Evolutionary conservation across 148 eudicot genomes (phyloP).

Genomic region (Tetragonia tetragonoides): DNA sequence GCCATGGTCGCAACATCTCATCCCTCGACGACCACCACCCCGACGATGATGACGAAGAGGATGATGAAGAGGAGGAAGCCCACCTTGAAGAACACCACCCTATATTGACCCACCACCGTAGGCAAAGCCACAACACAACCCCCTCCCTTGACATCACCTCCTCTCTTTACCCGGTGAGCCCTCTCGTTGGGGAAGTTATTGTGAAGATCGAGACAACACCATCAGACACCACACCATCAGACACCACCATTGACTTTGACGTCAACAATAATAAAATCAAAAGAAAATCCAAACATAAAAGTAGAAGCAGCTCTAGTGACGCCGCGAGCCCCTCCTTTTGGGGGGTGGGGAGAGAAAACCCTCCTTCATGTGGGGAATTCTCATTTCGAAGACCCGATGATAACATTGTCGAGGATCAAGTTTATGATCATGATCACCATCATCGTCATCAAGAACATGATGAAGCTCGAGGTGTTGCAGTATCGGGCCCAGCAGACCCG

Average conservation of each 20-base stretch:
- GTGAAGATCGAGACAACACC: constrained; percentile 38
- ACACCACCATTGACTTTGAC: background rate
- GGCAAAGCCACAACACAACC: background rate
- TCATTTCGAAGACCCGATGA: constrained; percentile 26
- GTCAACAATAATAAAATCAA: background rate
- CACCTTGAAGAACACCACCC: constrained; percentile 35
- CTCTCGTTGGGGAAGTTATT: constrained; percentile 30
- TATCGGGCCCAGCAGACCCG: constrained; percentile 3
- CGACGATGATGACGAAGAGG: background rate
- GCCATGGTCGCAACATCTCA: background rate
- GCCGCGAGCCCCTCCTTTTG: background rate
- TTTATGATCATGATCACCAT: no score
- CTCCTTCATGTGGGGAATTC: constrained; percentile 24
- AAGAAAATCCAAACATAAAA: constrained; percentile 3
- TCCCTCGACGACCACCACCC: background rate
- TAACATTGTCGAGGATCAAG: background rate
- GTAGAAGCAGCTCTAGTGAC: background rate
- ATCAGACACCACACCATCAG: constrained; percentile 9
- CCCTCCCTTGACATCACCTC: background rate
- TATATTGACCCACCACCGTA: constrained; percentile 34
- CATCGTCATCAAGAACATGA: background rate
- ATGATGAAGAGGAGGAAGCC: background rate
- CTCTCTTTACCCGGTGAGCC: background rate
- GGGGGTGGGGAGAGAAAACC: constrained; percentile 2
- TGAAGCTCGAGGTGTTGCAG: background rate